Percentiles rank a stretch among this genome's conserved stretches.
These are phyloP conservation scores for Ophiostoma ips DNA, from an alignment of 2,329 filamentous ascomycete species.

Conservation along the genomic window DNA sequence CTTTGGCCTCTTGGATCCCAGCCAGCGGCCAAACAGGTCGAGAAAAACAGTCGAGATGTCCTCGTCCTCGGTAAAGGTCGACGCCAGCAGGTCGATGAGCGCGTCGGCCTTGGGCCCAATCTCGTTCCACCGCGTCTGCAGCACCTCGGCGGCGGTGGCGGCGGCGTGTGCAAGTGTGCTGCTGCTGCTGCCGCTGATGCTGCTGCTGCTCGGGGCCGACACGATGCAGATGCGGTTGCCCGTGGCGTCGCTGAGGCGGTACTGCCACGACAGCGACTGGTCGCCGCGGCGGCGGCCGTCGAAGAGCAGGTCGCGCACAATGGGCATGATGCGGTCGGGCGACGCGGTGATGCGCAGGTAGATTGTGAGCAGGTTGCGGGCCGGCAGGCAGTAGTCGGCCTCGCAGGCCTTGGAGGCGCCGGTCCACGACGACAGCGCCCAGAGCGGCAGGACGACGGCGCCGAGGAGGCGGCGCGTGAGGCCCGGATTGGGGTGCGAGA, in stretches of 20 bases:
- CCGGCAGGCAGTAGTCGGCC: conserved; percentile 29
- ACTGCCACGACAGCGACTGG: conserved; percentile 35
- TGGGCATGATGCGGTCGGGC: conserved; percentile 29
- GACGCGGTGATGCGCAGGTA: conserved; percentile 44
- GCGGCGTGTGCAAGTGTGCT: conserved; percentile 22
- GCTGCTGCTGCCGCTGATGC: conserved; percentile 16
- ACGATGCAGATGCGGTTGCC: not conserved
- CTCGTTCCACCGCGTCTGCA: conserved; percentile 17
- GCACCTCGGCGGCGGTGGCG: conserved; percentile 15
- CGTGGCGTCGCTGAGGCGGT: conserved; percentile 22
- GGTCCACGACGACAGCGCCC: conserved; percentile 44
- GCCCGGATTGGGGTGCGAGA: conserved; percentile 53
- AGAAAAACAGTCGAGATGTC: conserved; percentile 49
- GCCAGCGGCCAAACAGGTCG: conserved; percentile 42
- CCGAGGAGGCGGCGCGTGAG: conserved; percentile 47
- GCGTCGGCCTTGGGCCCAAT: conserved; percentile 34
- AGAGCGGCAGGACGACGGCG: conserved; percentile 46
- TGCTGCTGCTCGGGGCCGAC: too few species aligned
- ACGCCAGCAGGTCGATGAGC: conserved; percentile 35
- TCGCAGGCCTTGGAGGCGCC: conserved; percentile 18
- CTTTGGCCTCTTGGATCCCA: conserved; percentile 21
- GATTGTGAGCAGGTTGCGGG: conserved; percentile 37
- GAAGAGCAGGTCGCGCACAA: conserved; percentile 43
- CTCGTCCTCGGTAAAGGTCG: conserved; percentile 36
- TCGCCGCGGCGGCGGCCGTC: conserved; percentile 28